These are phyloP conservation scores for Metarhizium anisopliae DNA, from an alignment of 2,329 filamentous ascomycete species.

Conservation along the genomic window DNA sequence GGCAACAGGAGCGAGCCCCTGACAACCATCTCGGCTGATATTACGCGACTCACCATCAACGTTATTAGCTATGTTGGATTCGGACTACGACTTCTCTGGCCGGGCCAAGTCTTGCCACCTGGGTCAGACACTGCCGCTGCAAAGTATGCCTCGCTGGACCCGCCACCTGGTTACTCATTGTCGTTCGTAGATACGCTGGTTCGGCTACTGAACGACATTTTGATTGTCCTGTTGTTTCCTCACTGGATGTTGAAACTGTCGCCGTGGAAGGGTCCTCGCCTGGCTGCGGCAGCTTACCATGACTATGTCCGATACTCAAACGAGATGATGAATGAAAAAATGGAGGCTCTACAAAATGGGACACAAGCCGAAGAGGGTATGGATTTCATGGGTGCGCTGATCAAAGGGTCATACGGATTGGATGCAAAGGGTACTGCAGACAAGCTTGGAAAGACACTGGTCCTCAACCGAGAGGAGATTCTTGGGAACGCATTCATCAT, in stretches of 20 bases:
- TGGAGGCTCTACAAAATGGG: slow-evolving; percentile 28
- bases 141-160: slow-evolving; percentile 38
- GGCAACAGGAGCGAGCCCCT: slow-evolving; percentile 32
- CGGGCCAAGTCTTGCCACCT: slow-evolving; percentile 45
- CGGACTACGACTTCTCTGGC: slow-evolving; percentile 51
- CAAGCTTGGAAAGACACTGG: slow-evolving; percentile 18
- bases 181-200: slow-evolving; percentile 57
- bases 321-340: slow-evolving; percentile 57
- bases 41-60: slow-evolving; percentile 51
- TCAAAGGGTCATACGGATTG: slow-evolving; percentile 2
- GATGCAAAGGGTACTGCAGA: slow-evolving; percentile 16
- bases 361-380: slow-evolving; percentile 34
- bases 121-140: slow-evolving; percentile 34
- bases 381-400: slow-evolving; percentile 43
- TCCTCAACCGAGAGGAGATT: slow-evolving; percentile 55
- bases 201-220: slow-evolving; percentile 52
- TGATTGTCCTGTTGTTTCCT: slow-evolving; percentile 53
- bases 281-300: slow-evolving; percentile 42
- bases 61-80: slow-evolving; percentile 63
- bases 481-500: slow-evolving; percentile 64
- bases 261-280: slow-evolving; percentile 41
- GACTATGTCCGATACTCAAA: slow-evolving; percentile 64
- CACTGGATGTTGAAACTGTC: slow-evolving; percentile 43
- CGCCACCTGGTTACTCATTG: slow-evolving; percentile 48
- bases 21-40: slow-evolving; percentile 49